These are phyloP conservation scores for Alternaria ventricosa DNA, from an alignment of 2,329 filamentous ascomycete genomes.

Conservation along the genomic window DNA sequence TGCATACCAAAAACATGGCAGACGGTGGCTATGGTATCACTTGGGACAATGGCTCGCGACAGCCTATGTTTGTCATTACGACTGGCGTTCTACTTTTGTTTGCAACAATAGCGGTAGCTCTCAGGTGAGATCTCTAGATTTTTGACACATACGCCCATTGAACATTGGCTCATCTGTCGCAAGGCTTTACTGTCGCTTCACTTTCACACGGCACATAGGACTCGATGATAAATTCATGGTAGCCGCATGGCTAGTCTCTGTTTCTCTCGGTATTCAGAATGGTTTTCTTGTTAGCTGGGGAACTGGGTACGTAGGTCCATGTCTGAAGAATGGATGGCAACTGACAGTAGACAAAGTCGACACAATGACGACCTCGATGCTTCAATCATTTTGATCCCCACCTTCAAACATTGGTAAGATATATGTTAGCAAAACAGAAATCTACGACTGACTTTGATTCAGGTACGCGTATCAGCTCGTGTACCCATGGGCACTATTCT, in stretches of 20 bases:
- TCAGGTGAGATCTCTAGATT: neutral
- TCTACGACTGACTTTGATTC: neutral
- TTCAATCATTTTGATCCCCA: neutral
- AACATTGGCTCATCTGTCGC: neutral
- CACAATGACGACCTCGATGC: neutral
- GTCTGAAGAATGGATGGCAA: neutral
- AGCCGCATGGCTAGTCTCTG: neutral
- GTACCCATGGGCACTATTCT: constrained; percentile 29
- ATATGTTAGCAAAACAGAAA: rapidly evolving
- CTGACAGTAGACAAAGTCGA: neutral
- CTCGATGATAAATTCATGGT: constrained; percentile 29
- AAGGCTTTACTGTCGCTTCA: constrained; percentile 21
- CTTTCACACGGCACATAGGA: constrained; percentile 15
- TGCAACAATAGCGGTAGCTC: constrained; percentile 8
- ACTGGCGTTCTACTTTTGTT: constrained; percentile 19
- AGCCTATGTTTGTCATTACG: constrained; percentile 25
- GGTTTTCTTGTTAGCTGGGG: neutral
- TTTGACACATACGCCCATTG: no score
- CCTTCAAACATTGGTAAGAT: neutral
- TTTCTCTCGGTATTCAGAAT: neutral
- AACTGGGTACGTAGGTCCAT: neutral
- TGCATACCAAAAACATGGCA: neutral
- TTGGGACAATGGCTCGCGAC: constrained; percentile 22
- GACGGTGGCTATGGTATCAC: constrained; percentile 9
- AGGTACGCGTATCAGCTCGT: constrained; percentile 35